A percentile compares a stretch with the other conserved stretches of the same genome.
Evolutionary conservation across 1,284 basidiomycete species (phyloP).

Genomic region (Fomitiporia mediterranea): DNA sequence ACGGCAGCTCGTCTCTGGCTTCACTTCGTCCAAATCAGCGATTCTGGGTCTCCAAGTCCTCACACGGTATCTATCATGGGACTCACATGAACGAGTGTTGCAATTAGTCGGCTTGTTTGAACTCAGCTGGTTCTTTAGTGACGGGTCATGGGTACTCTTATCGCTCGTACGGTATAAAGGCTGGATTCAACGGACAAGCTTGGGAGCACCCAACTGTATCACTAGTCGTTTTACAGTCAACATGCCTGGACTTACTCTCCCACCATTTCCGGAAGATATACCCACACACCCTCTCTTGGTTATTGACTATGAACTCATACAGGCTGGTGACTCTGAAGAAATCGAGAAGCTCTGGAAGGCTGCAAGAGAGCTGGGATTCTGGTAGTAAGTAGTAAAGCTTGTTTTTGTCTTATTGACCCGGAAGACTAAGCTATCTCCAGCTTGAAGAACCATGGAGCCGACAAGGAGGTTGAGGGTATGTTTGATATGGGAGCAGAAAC

Average conservation of each 20-base stretch:
- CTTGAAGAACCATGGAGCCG: constrained; percentile 56
- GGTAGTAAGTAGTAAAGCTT: constrained; percentile 42
- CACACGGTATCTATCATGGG: no score
- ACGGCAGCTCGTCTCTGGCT: neutral
- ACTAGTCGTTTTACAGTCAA: no score
- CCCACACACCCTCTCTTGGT: constrained; percentile 41
- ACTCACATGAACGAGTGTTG: neutral
- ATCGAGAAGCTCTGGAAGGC: constrained; percentile 48
- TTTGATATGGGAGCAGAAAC: constrained; percentile 56
- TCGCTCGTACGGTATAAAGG: neutral
- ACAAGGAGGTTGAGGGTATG: constrained; percentile 48
- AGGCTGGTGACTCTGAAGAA: constrained; percentile 34
- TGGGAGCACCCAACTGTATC: neutral
- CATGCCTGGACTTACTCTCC: constrained; percentile 21
- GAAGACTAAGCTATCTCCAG: constrained; percentile 29
- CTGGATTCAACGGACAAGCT: no score
- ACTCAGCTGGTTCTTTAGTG: neutral
- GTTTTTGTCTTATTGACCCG: neutral
- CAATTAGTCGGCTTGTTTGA: neutral
- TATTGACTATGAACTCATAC: constrained; percentile 45
- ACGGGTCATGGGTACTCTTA: neutral
- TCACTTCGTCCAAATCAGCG: neutral
- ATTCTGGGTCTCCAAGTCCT: no score
- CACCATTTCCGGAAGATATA: constrained; percentile 46
- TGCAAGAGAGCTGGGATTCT: constrained; percentile 47